phyloP scores from a whole-genome alignment of 2,329 filamentous ascomycete species.

The Aspergillus neoniger region DNA sequence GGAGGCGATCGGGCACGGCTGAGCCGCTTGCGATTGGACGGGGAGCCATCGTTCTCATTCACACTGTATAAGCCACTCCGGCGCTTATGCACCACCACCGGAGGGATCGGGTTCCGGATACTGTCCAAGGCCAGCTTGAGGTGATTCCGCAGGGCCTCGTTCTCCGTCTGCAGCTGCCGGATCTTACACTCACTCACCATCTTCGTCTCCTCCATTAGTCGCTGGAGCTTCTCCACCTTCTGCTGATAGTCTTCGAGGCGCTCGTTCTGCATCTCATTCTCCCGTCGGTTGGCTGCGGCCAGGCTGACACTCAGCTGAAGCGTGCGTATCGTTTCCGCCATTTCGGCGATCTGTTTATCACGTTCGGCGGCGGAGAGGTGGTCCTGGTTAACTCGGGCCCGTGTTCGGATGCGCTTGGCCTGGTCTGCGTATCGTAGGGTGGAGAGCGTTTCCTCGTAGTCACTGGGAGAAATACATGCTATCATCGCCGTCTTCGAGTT shows the following conservation, averaged over 20 bases:
- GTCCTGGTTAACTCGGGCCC: constrained; percentile 93
- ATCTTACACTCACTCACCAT: constrained; percentile 94
- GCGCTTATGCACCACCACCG: constrained; percentile 37
- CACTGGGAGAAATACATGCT: constrained; percentile 89
- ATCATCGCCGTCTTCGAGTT: constrained; percentile 99
- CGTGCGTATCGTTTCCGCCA: constrained; percentile 89
- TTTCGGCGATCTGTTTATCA: constrained; percentile 88
- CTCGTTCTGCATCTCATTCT: constrained; percentile 75
- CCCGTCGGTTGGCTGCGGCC: constrained; percentile 68
- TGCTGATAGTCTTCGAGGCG: constrained; percentile 92
- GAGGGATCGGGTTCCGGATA: constrained; percentile 85
- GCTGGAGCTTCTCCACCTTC: constrained; percentile 85
- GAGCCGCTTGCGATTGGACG: constrained; percentile 49
- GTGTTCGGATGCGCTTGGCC: constrained; percentile 93
- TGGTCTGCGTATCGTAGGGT: constrained; percentile 97
- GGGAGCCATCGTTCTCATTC: constrained; percentile 63
- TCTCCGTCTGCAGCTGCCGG: constrained; percentile 82
- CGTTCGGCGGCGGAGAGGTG: constrained; percentile 88
- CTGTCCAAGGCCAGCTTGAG: constrained; percentile 82
- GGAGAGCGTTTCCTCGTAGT: constrained; percentile 96
- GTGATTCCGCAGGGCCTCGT: constrained; percentile 84
- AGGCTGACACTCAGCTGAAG: constrained; percentile 73
- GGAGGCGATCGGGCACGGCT: constrained; percentile 33
- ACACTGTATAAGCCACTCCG: constrained; percentile 40
- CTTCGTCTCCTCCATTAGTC: constrained; percentile 91